Conservation (phyloP, 805 yeast genomes). For the Candida yuanshanica region DNA sequence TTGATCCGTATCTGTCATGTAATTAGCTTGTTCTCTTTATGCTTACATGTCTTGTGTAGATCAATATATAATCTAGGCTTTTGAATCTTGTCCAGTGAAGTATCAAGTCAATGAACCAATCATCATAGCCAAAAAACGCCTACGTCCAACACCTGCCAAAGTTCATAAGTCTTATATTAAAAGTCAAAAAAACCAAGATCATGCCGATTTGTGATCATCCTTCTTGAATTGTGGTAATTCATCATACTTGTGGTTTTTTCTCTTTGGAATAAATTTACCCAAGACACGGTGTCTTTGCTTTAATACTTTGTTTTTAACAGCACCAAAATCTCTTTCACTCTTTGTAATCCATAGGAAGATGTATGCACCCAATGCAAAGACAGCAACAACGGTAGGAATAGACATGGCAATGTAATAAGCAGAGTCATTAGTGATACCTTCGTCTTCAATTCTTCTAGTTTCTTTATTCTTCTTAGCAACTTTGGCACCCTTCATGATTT, state of each 20-base stretch:
- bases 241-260: slow-evolving; percentile 33
- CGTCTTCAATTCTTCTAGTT: slow-evolving; percentile 36
- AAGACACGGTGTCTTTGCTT: slow-evolving; percentile 32
- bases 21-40: slow-evolving; percentile 4
- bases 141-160: too few relatives aligned
- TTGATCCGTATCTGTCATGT: slow-evolving; percentile 22
- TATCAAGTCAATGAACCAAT: neutral
- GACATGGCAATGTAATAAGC: slow-evolving; percentile 60
- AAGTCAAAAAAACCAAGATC: too few relatives aligned
- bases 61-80: slow-evolving; percentile 5
- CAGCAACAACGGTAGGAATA: slow-evolving; percentile 59
- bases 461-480: slow-evolving; percentile 39
- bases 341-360: slow-evolving; percentile 52
- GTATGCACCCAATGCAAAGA: slow-evolving; percentile 60
- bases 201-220: slow-evolving; percentile 7
- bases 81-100: neutral
- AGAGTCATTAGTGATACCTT: slow-evolving; percentile 39
- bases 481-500: slow-evolving; percentile 33
- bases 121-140: neutral
- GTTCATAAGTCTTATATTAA: too few relatives aligned
- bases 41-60: slow-evolving; percentile 16
- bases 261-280: slow-evolving; percentile 33
- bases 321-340: slow-evolving; percentile 48
- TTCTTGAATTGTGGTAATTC: slow-evolving; percentile 35
- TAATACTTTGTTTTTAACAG: slow-evolving; percentile 31